Conservation (phyloP, 2,329 filamentous ascomycete genomes). For the Stemphylium lycopersici region DNA sequence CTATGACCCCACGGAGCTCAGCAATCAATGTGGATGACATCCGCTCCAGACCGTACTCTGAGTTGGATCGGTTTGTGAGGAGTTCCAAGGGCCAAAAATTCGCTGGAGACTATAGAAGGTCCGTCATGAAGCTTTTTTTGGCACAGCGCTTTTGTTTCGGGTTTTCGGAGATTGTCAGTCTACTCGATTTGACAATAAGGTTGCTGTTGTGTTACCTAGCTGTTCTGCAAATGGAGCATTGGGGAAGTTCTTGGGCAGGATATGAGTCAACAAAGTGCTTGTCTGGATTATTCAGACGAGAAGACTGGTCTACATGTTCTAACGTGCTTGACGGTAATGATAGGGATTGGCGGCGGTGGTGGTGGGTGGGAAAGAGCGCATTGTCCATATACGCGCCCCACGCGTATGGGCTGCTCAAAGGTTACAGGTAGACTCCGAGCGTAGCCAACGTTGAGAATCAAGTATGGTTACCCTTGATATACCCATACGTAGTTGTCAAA, state of each 20-base stretch:
- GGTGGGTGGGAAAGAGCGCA: slow-evolving; percentile 8
- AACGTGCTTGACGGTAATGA: background rate
- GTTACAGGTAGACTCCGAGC: slow-evolving; percentile 26
- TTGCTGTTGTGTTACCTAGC: slow-evolving; percentile 58
- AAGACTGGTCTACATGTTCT: slow-evolving; percentile 3
- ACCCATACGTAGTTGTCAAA: background rate
- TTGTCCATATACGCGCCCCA: slow-evolving; percentile 26
- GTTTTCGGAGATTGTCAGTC: slow-evolving; percentile 58
- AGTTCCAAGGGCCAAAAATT: slow-evolving; percentile 12
- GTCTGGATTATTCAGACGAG: background rate
- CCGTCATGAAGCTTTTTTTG: slow-evolving; percentile 50
- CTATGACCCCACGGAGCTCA: slow-evolving; percentile 23
- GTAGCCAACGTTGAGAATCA: background rate
- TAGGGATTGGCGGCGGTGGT: slow-evolving; percentile 21
- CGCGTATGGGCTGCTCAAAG: slow-evolving; percentile 36
- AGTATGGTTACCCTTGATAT: background rate
- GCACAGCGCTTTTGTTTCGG: slow-evolving; percentile 50
- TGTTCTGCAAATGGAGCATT: slow-evolving; percentile 28
- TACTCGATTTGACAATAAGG: slow-evolving; percentile 74
- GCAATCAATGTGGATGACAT: slow-evolving; percentile 44
- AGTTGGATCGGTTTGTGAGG: slow-evolving; percentile 49
- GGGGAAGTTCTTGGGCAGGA: background rate
- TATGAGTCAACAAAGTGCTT: slow-evolving; percentile 1
- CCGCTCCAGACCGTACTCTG: slow-evolving; percentile 45
- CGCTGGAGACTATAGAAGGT: slow-evolving; percentile 45